phyloP scores from a whole-genome alignment of 2,329 filamentous ascomycete species.

The Niveomyces coronatus region DNA sequence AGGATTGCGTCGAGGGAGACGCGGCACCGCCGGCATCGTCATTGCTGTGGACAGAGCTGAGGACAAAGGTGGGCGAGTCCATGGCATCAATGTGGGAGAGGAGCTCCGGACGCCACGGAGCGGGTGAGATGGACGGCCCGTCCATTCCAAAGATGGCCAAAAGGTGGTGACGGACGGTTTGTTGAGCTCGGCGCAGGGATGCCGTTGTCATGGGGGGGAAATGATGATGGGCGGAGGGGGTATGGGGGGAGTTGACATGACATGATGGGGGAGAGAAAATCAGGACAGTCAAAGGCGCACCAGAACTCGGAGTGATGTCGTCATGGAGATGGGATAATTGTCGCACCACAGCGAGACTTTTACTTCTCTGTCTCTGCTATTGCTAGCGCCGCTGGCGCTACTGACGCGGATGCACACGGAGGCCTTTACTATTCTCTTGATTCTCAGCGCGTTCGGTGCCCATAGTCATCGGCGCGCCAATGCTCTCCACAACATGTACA shows the following conservation, averaged over 20 bases:
- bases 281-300: background rate
- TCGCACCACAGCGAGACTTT: no score
- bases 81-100: conserved; percentile 39
- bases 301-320: conserved; percentile 1
- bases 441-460: no score
- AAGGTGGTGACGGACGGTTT: conserved; percentile 19
- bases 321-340: no score
- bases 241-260: background rate
- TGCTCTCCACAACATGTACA: no score
- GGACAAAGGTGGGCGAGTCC: conserved; percentile 37
- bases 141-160: conserved; percentile 18
- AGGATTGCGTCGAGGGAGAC: background rate
- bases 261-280: background rate
- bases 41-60: conserved; percentile 37
- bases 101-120: conserved; percentile 45
- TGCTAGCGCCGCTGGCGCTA: no score
- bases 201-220: conserved; percentile 8
- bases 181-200: conserved; percentile 17
- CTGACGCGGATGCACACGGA: no score
- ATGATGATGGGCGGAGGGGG: background rate
- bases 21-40: conserved; percentile 1
- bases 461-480: no score
- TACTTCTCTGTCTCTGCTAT: no score
- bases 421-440: no score
- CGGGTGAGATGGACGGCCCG: conserved; percentile 20